A percentile compares a stretch with the other conserved stretches of the same genome.
Conservation (phyloP, 306 rosid genomes). For the Inga oerstediana region DNA sequence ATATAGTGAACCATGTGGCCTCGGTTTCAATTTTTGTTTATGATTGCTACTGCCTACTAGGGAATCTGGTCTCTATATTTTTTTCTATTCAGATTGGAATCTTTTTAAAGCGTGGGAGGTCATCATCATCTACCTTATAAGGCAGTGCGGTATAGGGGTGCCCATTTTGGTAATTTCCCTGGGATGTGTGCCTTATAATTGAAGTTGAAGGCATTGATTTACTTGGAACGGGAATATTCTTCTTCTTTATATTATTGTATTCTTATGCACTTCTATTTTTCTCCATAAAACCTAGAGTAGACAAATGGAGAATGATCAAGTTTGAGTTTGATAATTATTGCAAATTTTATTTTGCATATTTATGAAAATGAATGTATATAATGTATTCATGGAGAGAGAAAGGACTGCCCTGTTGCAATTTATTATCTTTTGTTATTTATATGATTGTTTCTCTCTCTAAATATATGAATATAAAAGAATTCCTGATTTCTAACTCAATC, state of each 20-base stretch:
- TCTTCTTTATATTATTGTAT: neutral
- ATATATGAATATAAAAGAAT: neutral
- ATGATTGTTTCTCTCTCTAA: neutral
- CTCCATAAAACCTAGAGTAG: neutral
- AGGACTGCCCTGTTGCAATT: neutral
- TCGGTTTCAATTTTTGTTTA: neutral
- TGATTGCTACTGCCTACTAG: neutral
- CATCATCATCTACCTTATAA: neutral
- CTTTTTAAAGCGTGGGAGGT: neutral
- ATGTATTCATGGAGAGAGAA: neutral
- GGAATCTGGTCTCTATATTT: neutral
- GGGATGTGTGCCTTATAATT: neutral
- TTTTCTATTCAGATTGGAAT: neutral
- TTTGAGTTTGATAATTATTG: neutral
- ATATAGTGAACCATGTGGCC: slow-evolving; percentile 12
- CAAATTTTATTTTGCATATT: neutral
- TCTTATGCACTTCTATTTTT: neutral
- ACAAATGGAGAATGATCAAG: neutral
- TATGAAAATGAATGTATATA: neutral
- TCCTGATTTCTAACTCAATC: neutral
- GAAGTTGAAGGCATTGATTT: neutral
- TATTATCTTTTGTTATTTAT: neutral
- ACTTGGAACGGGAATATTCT: neutral
- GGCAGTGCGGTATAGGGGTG: neutral
- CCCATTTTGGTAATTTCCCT: neutral